These are phyloP conservation scores for Kondoa subrosea DNA, from an alignment of 768 basidiomycete genomes.

Conservation along the genomic window DNA sequence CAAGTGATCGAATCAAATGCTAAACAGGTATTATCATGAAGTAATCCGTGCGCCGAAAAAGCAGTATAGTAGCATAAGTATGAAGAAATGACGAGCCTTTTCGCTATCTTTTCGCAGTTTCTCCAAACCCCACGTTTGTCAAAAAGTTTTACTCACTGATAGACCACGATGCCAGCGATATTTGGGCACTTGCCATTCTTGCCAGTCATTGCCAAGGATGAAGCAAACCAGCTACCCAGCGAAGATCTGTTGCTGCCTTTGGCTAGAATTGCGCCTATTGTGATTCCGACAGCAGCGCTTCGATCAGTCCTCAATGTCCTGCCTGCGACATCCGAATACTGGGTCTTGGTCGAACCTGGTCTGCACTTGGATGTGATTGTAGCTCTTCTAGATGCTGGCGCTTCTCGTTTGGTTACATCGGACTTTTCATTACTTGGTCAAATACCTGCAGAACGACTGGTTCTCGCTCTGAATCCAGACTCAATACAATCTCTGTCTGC, in stretches of 20 bases:
- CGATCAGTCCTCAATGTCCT: slow-evolving; percentile 23
- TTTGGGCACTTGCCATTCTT: slow-evolving; percentile 32
- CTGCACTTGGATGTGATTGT: slow-evolving; percentile 44
- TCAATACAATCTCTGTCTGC: slow-evolving; percentile 60
- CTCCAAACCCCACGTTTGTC: background rate
- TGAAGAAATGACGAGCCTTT: too few relatives aligned
- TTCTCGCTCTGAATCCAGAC: slow-evolving; percentile 57
- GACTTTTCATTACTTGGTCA: slow-evolving; percentile 44
- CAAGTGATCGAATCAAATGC: too few relatives aligned
- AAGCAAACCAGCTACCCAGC: slow-evolving; percentile 30
- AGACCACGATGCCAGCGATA: slow-evolving; percentile 9
- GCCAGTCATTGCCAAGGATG: slow-evolving; percentile 35
- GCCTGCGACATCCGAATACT: slow-evolving; percentile 32
- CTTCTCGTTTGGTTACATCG: slow-evolving; percentile 55
- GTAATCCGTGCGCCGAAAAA: too few relatives aligned
- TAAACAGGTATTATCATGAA: too few relatives aligned
- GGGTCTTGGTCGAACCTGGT: slow-evolving; percentile 39
- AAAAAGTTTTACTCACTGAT: background rate
- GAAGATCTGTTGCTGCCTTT: slow-evolving; percentile 44
- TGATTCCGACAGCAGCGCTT: slow-evolving; percentile 36
- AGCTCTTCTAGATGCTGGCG: slow-evolving; percentile 57
- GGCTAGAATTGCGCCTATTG: slow-evolving; percentile 58
- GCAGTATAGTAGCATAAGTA: too few relatives aligned
- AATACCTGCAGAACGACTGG: slow-evolving; percentile 55
- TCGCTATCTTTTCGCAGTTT: too few relatives aligned